These are phyloP conservation scores for Mycosarcoma maydis DNA, from an alignment of 1,284 basidiomycete species.

Conservation along the genomic window DNA sequence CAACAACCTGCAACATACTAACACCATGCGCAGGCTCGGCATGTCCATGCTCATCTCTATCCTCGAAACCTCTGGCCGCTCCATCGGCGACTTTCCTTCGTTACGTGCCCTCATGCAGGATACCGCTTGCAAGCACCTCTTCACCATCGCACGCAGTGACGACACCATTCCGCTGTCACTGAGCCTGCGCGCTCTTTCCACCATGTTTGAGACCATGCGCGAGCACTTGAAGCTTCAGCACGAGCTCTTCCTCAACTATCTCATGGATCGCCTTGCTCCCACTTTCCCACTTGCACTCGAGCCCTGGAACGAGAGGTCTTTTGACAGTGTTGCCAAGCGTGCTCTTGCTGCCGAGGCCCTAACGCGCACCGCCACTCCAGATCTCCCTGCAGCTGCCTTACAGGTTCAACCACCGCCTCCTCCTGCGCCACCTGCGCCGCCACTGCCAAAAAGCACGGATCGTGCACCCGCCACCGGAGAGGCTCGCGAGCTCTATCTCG, in stretches of 20 bases:
- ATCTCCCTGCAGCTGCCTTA: slow-evolving; percentile 1
- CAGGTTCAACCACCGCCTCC: slow-evolving; percentile 69
- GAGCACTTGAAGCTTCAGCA: slow-evolving; percentile 92
- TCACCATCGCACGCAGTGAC: slow-evolving; percentile 76
- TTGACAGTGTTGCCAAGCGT: slow-evolving; percentile 65
- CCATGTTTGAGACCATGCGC: slow-evolving; percentile 87
- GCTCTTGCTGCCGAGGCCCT: slow-evolving; percentile 23
- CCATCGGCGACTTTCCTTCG: slow-evolving; percentile 75
- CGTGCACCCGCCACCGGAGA: slow-evolving; percentile 77
- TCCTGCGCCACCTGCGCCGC: slow-evolving; percentile 69
- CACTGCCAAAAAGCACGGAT: slow-evolving; percentile 73
- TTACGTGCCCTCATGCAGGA: slow-evolving; percentile 80
- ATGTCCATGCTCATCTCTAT: slow-evolving; percentile 88
- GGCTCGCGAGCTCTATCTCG: slow-evolving; percentile 87
- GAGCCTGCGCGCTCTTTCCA: slow-evolving; percentile 84
- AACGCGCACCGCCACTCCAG: slow-evolving; percentile 22
- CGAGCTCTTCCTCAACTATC: slow-evolving; percentile 92
- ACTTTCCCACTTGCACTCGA: slow-evolving; percentile 60
- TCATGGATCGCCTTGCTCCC: slow-evolving; percentile 82
- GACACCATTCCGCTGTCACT: slow-evolving; percentile 81
- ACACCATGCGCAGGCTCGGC: slow-evolving; percentile 90
- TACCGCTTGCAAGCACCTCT: slow-evolving; percentile 92
- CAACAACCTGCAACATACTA: slow-evolving; percentile 91
- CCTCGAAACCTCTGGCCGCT: slow-evolving; percentile 83
- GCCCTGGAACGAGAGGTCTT: slow-evolving; percentile 58